A percentile compares a stretch with the other conserved stretches of the same genome.
These are phyloP conservation scores for Eucalyptus regnans DNA, from an alignment of 345 rosid species.

Conservation along the genomic window DNA sequence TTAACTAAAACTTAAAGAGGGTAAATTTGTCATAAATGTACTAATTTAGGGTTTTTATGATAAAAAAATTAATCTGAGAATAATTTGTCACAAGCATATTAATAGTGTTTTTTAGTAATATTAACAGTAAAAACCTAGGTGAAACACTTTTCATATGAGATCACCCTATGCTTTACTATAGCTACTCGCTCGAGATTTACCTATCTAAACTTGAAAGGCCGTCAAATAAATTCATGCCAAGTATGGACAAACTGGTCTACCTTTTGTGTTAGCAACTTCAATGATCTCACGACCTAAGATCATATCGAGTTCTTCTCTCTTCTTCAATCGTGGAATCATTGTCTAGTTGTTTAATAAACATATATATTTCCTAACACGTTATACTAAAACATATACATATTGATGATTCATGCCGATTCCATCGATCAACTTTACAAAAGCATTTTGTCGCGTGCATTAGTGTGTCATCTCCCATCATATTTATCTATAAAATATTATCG, in stretches of 20 bases:
- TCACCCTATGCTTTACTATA: neutral
- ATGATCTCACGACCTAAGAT: neutral
- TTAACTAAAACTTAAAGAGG: rapidly evolving
- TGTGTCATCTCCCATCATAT: too few species aligned
- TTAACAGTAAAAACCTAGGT: neutral
- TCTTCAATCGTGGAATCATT: rapidly evolving
- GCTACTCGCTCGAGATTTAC: neutral
- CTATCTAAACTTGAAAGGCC: neutral
- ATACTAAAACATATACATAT: neutral
- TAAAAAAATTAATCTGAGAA: rapidly evolving
- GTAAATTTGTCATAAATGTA: rapidly evolving
- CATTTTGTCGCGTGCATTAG: neutral
- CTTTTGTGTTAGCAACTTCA: rapidly evolving
- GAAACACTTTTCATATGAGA: neutral
- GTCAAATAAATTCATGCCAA: neutral
- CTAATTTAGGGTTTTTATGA: rapidly evolving
- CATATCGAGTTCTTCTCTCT: rapidly evolving
- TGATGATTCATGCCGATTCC: rapidly evolving
- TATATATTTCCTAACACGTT: neutral
- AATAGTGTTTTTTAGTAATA: too few species aligned
- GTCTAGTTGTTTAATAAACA: neutral
- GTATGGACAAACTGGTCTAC: neutral
- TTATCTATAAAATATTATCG: too few species aligned
- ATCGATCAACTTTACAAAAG: neutral
- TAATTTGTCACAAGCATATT: rapidly evolving